Base-by-base conservation (phyloP, 2,329 filamentous ascomycete species). In the Chalaropsis thielavioides region DNA sequence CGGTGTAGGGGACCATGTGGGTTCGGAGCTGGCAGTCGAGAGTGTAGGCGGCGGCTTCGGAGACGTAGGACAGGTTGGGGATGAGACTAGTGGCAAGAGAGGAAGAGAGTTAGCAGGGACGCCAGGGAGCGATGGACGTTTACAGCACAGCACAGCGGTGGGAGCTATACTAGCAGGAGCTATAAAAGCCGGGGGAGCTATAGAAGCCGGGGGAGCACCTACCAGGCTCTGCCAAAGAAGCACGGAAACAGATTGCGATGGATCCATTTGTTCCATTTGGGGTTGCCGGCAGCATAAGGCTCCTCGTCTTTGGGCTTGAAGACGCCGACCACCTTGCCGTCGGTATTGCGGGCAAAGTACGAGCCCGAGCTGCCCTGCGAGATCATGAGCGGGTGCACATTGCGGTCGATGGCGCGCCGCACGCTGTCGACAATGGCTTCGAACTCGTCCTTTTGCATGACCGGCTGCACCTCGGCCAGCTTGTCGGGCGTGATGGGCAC, bases 241-340 rank as follows among this genome's bases (percentile, higher is more conserved):
- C 95, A 99, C 8, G 94, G 94, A 70, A 99, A 97, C 69, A 99
- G 74, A 74, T 99, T 99, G 69, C 94, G 83, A 75, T 99, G 94
- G 77, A 99, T 92, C 94, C 94, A 99, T 76, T 99, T 99, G 70
- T 95, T 97, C 92, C 92, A 97, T 74, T 99, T 99, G 5, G 94
- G 94, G 73, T 99, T 99, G 70, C 90, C 88, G 40, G 90, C 94
- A 1, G 94, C 94, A 73, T 96, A 99, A 0, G 94, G 94, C 75
- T 99, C 95, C 76, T 99, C 94, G 71, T 99, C 94, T 76, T 99
- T 99, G 51, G 94, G 94, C 75, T 99, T 99, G 78, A 99, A 99
- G 3, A 99, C 94, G 43, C 92, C 94, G 3, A 99, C 90, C 17
- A 96, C 90, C 77, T 95, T 96, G 62, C 94, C 94, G 65, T 92